Base-by-base conservation (phyloP, 768 basidiomycete species). In the Pleurotus pulmonarius region DNA sequence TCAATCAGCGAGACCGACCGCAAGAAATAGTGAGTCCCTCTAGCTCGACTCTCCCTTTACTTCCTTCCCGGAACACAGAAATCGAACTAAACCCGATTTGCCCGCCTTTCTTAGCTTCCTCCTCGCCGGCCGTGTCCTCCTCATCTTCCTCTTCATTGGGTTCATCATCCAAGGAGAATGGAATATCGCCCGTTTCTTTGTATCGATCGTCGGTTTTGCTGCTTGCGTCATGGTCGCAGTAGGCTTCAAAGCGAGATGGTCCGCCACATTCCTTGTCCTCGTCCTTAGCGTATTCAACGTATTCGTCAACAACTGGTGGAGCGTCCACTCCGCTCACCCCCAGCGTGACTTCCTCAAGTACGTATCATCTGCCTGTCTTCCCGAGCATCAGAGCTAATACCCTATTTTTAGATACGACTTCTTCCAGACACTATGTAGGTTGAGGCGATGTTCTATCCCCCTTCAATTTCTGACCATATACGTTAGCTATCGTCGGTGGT, bases 181-280 rank as follows among this genome's bases (percentile, higher is more conserved):
- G 94, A 89, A 81, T 63, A 77, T 98, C 63, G 81, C 81, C 15
- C 90, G 96, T 59, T 81, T 94, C 3, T 75, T 98, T 57, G 88
- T 98, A 52, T 94, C 93, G 18, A 77, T 98, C 58, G 72, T 98
- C 58, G 97, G 97, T 55, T 81, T 99, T 44, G 89, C 81, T 12
- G 94, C 95, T 3, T 98, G 97, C 67, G 73, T 83, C 66, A 98
- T 96, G 92, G 95, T 99, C 47, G 97, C 95, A 8, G 82, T 98
- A 59, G 97, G 97, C 45, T 98, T 98, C 86, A 98, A 98, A 75
- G 96, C 97, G 65, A 98, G 98, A 75, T 97, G 94, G 92, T 94
- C 92, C 12, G 96, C 96, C 2, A 84, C 87, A 11, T 98, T 98
- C 85, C 83, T 99, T 59, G 95, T 98, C 58, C 72, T 97, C 60